phyloP scores from a whole-genome alignment of 257 asterid species.

The Plantago elongata region DNA sequence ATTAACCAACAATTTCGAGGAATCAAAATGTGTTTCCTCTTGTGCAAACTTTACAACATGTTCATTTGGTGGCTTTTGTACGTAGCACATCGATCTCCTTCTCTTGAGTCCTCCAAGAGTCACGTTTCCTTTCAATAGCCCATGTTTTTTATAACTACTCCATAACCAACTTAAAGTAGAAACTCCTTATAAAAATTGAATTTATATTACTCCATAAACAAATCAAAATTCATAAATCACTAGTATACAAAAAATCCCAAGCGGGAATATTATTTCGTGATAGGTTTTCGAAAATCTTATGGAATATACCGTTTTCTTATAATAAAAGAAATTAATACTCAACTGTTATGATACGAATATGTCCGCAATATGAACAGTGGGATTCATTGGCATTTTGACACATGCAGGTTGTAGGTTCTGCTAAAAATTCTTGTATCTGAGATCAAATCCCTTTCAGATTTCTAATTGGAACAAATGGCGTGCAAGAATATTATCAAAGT shows the following conservation, averaged over 20 bases:
- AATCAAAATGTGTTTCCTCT: background rate
- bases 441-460: background rate
- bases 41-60: background rate
- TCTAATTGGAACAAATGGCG: conserved; percentile 1
- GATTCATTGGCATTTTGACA: background rate
- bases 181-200: too few species aligned
- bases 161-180: too few species aligned
- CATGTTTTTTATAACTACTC: too few species aligned
- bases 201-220: too few species aligned
- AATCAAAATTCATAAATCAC: too few species aligned
- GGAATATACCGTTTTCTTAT: too few species aligned
- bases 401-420: background rate
- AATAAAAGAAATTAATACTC: too few species aligned
- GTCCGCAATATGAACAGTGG: too few species aligned
- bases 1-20: background rate
- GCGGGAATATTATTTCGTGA: too few species aligned
- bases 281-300: too few species aligned
- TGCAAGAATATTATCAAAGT: conserved; percentile 8
- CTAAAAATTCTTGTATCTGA: background rate
- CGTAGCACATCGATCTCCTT: background rate
- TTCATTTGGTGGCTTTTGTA: background rate
- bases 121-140: background rate
- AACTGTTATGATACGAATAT: too few species aligned
- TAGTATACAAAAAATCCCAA: too few species aligned
- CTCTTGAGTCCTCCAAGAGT: background rate